Percentiles rank a stretch among this genome's conserved stretches.
Evolutionary conservation across 2,329 filamentous ascomycete species (phyloP).

Genomic region (Biscogniauxia sp.): DNA sequence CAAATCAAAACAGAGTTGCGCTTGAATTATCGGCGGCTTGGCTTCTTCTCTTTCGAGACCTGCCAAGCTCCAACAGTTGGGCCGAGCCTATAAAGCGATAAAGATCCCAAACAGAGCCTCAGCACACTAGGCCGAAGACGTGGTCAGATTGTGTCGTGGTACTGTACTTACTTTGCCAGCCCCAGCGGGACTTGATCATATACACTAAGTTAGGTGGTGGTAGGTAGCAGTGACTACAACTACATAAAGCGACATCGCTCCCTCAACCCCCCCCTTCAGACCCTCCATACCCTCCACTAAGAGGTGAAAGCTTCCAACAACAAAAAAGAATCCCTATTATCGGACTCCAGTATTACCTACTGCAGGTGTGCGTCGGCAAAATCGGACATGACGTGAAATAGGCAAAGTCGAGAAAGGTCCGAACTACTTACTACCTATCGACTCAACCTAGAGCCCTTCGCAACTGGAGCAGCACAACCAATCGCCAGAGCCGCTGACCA

Average conservation of each 20-base stretch:
- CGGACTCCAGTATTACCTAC: not conserved
- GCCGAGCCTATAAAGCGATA: not conserved
- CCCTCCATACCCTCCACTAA: not conserved
- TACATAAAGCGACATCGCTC: not conserved
- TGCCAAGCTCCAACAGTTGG: slow-evolving; percentile 2
- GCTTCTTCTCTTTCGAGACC: not conserved
- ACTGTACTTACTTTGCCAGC: not conserved
- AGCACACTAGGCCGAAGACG: not conserved
- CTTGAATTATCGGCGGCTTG: not conserved
- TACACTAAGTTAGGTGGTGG: too few species aligned
- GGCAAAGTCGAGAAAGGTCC: not conserved
- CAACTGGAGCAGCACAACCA: not conserved
- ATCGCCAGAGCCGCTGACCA: slow-evolving; percentile 1
- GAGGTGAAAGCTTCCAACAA: not conserved
- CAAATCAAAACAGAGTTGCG: not conserved
- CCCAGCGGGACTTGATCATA: not conserved
- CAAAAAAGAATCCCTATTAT: not conserved
- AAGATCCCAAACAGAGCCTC: not conserved
- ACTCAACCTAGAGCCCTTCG: not conserved
- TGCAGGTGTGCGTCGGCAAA: not conserved
- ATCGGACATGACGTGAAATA: slow-evolving; percentile 2
- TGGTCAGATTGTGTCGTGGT: not conserved
- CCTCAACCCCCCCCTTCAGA: too few species aligned
- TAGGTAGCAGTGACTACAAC: too few species aligned
- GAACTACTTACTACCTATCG: not conserved